Base-by-base conservation (phyloP, 805 yeast species). In the Cyberlindnera sargentensis region DNA sequence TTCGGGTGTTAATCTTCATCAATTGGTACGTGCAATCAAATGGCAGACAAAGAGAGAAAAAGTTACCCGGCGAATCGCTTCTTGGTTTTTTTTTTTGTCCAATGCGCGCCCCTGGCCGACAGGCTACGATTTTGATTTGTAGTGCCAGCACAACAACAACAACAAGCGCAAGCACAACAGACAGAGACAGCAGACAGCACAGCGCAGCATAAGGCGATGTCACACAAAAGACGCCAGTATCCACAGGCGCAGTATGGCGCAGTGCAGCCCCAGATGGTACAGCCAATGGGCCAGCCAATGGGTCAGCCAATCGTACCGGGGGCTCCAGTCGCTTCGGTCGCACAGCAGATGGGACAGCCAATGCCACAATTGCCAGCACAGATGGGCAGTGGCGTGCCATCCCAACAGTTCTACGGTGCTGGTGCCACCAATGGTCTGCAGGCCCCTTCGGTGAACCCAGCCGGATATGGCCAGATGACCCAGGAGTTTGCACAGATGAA, bases 151-250 rank as follows among this genome's bases (percentile, higher is more conserved):
- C 20, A 15, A 15, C 20, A 15, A 15, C 20, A 15, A 15, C 20
- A 15, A 15, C 20, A 15, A 15, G 20, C 20, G 20, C 20, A 15
- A 15, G 20, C 20, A 15, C 20, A 15, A 15, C 20, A 15, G 20
- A 15, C 20, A 15, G 20, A 15, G 20, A 15, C 20, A 15, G 20
- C 20, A 15, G 20, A 15, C 35, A 33, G 9, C 35, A 33, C 25
- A 15, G 25, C 23, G 2, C 35, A 23, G 15, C 35, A 23, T 10
- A 28, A 23, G 9, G 10, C 5, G 15, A 57, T 57, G 63, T 57
- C 64, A 36, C 48, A 48, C 44, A 60, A 50, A 43, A 59, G 62
- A 53, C 61, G 65, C 46, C 63, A 60, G 30, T 61, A 61, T 40
- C 65, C 65, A 45, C 52, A 58, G 46, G 61, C 58, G 27, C 58